A percentile compares a stretch with the other conserved stretches of the same genome.
phyloP scores from a whole-genome alignment of 2,329 filamentous ascomycete genomes.

The Apiospora kogelbergensis region DNA sequence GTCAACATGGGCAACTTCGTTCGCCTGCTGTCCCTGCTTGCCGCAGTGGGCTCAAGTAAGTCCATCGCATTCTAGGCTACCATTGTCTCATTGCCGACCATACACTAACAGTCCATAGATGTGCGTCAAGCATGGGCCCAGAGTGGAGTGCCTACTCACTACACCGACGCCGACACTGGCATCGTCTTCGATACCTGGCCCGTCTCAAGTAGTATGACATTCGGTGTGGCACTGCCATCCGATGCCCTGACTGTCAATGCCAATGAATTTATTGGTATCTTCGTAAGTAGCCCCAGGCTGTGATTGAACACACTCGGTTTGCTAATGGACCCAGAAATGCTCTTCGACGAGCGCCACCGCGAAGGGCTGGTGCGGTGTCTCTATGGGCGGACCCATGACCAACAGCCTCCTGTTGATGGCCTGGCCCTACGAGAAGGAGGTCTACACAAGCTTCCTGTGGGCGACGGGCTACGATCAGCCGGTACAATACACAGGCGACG shows the following conservation, averaged over 20 bases:
- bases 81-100: too few relatives aligned
- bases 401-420: slow-evolving; percentile 57
- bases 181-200: slow-evolving; percentile 54
- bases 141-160: slow-evolving; percentile 9
- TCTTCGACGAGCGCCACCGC: slow-evolving; percentile 42
- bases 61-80: neutral
- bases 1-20: slow-evolving; percentile 9
- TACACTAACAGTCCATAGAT: slow-evolving; percentile 6
- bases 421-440: slow-evolving; percentile 52
- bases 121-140: slow-evolving; percentile 14
- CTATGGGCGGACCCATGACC: slow-evolving; percentile 57
- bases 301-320: neutral
- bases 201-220: slow-evolving; percentile 47
- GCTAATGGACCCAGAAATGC: slow-evolving; percentile 39
- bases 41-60: slow-evolving; percentile 9
- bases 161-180: slow-evolving; percentile 38
- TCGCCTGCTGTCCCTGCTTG: slow-evolving; percentile 7
- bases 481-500: slow-evolving; percentile 59
- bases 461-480: slow-evolving; percentile 60
- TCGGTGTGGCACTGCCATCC: slow-evolving; percentile 54
- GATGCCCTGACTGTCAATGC: slow-evolving; percentile 46
- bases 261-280: slow-evolving; percentile 59
- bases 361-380: slow-evolving; percentile 59
- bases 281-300: neutral
- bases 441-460: slow-evolving; percentile 59